phyloP scores from a whole-genome alignment of 2,329 filamentous ascomycete genomes.

The Epichloe uncinata region DNA sequence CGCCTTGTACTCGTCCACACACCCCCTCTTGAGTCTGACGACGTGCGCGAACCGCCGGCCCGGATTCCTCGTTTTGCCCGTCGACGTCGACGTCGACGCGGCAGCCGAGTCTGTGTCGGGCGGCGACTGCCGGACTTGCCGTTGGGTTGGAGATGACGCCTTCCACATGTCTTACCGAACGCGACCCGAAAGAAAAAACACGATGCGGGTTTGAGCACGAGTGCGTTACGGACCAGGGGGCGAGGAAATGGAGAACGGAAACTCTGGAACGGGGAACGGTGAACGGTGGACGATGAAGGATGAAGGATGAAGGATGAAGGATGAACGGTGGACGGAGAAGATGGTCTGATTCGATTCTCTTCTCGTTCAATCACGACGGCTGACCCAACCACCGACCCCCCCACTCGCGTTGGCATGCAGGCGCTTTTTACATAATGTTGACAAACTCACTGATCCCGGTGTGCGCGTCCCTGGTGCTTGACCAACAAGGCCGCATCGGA shows the following conservation, averaged over 20 bases:
- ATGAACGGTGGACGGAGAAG: too few species aligned
- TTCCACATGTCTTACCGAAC: constrained; percentile 11
- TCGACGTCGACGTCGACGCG: constrained; percentile 1
- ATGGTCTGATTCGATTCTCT: background rate
- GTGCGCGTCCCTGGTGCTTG: too few species aligned
- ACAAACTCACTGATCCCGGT: too few species aligned
- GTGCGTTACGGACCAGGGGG: too few species aligned
- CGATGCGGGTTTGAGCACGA: too few species aligned
- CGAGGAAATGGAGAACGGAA: too few species aligned
- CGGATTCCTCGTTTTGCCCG: constrained; percentile 22
- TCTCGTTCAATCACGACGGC: background rate
- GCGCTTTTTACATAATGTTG: too few species aligned
- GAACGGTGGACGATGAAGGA: too few species aligned
- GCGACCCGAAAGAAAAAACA: background rate
- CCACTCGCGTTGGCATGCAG: too few species aligned
- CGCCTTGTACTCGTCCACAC: constrained; percentile 56
- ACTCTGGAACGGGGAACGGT: too few species aligned
- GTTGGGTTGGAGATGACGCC: constrained; percentile 9
- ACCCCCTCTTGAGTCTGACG: constrained; percentile 55
- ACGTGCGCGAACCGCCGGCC: constrained; percentile 56
- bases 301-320: too few species aligned
- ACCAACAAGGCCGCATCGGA: too few species aligned
- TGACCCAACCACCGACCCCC: background rate
- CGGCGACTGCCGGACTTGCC: constrained; percentile 5
- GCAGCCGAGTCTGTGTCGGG: background rate